Conservation (phyloP, 495 filamentous ascomycete species). For the Amniculicola lignicola region DNA sequence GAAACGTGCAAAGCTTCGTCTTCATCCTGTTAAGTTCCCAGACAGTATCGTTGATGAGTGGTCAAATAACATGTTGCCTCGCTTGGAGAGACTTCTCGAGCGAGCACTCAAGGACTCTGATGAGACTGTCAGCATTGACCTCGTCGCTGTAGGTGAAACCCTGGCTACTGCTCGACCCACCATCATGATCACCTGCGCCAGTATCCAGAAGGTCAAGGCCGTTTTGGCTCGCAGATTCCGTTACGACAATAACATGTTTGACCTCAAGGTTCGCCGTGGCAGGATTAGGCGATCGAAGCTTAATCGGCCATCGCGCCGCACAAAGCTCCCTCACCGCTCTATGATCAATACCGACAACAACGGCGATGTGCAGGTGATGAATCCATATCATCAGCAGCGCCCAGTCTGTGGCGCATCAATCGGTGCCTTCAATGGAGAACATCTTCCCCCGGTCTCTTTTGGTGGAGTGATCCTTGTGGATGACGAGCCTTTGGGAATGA, state of each 20-base stretch:
- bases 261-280: constrained; percentile 46
- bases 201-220: constrained; percentile 42
- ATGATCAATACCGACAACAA: constrained; percentile 30
- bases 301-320: constrained; percentile 17
- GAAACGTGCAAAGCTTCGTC: constrained; percentile 30
- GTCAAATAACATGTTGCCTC: constrained; percentile 39
- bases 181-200: constrained; percentile 48
- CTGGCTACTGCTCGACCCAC: constrained; percentile 44
- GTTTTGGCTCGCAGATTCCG: constrained; percentile 40
- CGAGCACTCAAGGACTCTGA: constrained; percentile 40
- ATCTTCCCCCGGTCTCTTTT: constrained; percentile 84
- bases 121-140: constrained; percentile 45
- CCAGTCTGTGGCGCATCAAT: constrained; percentile 88
- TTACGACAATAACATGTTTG: constrained; percentile 41
- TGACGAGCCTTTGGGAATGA: constrained; percentile 81
- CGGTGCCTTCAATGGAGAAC: constrained; percentile 80
- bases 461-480: constrained; percentile 85
- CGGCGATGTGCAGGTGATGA: constrained; percentile 40
- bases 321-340: constrained; percentile 33
- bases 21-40: constrained; percentile 43
- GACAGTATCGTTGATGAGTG: constrained; percentile 39
- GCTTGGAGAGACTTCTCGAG: constrained; percentile 43
- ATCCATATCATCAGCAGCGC: constrained; percentile 66
- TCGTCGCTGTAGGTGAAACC: constrained; percentile 46
- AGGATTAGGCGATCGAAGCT: constrained; percentile 42